Evolutionary conservation across 257 asterid species (phyloP), one percentile per base, ranked within the genome.

Genomic region (Ajuga chamaepitys): DNA sequence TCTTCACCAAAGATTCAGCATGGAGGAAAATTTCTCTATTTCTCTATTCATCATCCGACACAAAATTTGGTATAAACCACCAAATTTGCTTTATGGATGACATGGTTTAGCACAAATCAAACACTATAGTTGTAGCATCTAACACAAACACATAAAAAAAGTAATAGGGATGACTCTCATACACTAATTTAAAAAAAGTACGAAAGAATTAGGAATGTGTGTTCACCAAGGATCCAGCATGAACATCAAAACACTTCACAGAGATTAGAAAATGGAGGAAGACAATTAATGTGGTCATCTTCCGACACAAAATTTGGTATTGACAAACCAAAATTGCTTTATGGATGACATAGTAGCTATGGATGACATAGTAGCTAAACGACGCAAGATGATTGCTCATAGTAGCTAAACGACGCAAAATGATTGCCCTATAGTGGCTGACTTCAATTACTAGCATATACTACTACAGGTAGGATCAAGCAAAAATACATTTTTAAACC

Each of bases 31-130:
- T n/a, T n/a, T n/a, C 9, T 30, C 1, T 28, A 34, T 77, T 24
- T 32, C 9, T 76, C 11, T 80, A 69, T 79, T 76, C 77, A 75
- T 65, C 80, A 58, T 75, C 80, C 80, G 76, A 75, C 76, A 67
- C 77, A 64, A 64, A 67, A 38, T 9, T 59, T 76, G 71, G 47
- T 62, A 72, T 34, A 17, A 24, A 62, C 2, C 3, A 61, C 74
- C 81, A 75, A 71, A 44, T 20, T 67, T 66, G 74, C 77, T 76
- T 67, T 71, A 41, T 66, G 45, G 77, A 76, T 66, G 81, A 76
- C 77, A 71, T 53, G 55, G 9, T n/a, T n/a, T n/a, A n/a, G n/a
- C n/a, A n/a, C n/a, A n/a, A n/a, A n/a, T n/a, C n/a, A n/a, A n/a
- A n/a, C n/a, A n/a, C n/a, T n/a, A n/a, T n/a, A n/a, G n/a, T n/a